Base-by-base conservation (phyloP, 306 rosid genomes). In the Malus sieversii region DNA sequence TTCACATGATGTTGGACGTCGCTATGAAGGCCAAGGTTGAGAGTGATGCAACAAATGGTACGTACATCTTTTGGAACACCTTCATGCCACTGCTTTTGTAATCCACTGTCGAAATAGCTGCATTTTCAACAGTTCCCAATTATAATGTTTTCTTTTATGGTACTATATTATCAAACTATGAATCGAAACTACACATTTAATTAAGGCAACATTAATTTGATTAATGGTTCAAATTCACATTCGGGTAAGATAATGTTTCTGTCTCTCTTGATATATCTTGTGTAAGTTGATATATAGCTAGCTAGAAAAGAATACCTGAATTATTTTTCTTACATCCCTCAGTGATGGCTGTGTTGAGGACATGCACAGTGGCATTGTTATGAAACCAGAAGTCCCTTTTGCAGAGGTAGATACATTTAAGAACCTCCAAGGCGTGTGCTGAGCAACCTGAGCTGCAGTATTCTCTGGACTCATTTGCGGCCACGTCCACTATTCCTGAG, bases 401-500 rank as follows among this genome's bases (percentile, higher is more conserved):
- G 33, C 81, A 84, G n/a, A 84, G 77, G 62, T 18, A 4, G 61
- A 86, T 68, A 40, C 92, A 90, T 2, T 42, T 18, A 1, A 86
- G 75, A 16, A 86, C 83, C 16, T 3, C n/a, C 55, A 27, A 23
- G 23, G 70, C 81, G 76, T 84, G 84, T 0, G 76, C 25, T 22
- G 66, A 33, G 65, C 92, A 87, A 13, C 82, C 88, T 72, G 57
- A 16, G 62, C 0, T 8, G 75, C 95, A 90, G 70, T 77, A 87
- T 6, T 19, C 46, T 1, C 2, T 10, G 10, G 84, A 45, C 6
- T 82, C 82, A 13, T 10, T 3, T 1, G 27, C n/a, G 3, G 14
- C 5, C 61, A 90, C 89, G 0, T 15, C 22, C 32, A 86, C 29
- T 10, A 19, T 12, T 46, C 90, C 95, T 5, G 2, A 4, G 0